A percentile compares a stretch with the other conserved stretches of the same genome.
phyloP scores from a whole-genome alignment of 148 eudicot species.

The Nyssa sinensis region DNA sequence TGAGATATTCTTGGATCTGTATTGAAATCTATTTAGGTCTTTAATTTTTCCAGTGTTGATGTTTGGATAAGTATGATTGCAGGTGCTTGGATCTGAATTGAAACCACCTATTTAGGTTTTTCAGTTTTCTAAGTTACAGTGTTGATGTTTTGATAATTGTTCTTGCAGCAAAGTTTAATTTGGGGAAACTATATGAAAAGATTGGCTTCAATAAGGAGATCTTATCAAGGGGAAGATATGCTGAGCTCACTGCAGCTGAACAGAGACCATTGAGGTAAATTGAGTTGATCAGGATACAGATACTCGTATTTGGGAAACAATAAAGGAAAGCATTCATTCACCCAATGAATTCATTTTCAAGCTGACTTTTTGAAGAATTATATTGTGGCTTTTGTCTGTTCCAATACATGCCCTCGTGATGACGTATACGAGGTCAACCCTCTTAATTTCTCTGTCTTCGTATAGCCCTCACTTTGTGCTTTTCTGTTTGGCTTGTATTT shows the following conservation, averaged over 20 bases:
- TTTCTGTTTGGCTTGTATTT: conserved; percentile 1
- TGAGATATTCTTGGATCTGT: not conserved
- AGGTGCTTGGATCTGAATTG: no score
- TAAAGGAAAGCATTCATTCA: not conserved
- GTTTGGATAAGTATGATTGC: no score
- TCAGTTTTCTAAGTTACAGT: conserved; percentile 6
- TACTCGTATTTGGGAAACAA: not conserved
- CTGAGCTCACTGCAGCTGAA: conserved; percentile 91
- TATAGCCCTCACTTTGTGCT: not conserved
- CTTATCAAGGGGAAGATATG: conserved; percentile 83
- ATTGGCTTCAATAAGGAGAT: conserved; percentile 93
- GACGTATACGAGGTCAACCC: not conserved
- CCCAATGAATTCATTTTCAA: not conserved
- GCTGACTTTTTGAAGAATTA: not conserved
- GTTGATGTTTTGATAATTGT: conserved; percentile 8
- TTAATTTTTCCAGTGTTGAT: no score
- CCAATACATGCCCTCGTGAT: not conserved
- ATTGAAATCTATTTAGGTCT: no score
- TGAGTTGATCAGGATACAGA: not conserved
- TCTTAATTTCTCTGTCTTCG: not conserved
- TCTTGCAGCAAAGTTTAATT: conserved; percentile 66
- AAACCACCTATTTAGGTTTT: not conserved
- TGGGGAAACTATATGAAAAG: conserved; percentile 76
- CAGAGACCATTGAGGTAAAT: conserved; percentile 85
- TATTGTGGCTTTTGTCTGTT: not conserved